phyloP scores from a whole-genome alignment of 1,284 basidiomycete species.

The Microbotryum lychnidis-dioicae region DNA sequence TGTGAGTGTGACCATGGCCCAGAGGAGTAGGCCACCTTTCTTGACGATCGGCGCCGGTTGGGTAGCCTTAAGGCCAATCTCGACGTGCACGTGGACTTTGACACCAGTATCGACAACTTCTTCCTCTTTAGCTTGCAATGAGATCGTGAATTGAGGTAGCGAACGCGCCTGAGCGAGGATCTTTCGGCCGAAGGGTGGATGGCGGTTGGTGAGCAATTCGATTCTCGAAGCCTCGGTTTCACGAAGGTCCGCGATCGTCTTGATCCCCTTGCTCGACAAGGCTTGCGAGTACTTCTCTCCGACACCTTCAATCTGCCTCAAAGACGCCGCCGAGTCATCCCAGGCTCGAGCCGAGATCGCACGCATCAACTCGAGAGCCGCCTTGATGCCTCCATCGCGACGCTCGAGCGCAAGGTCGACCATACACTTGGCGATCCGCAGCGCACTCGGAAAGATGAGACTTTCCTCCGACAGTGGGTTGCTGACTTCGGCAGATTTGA shows the following conservation, averaged over 20 bases:
- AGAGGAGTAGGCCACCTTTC: constrained; percentile 16
- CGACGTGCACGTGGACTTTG: constrained; percentile 12
- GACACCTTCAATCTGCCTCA: constrained; percentile 39
- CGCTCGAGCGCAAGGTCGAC: constrained; percentile 29
- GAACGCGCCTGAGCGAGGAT: constrained; percentile 16
- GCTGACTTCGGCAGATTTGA: constrained; percentile 19
- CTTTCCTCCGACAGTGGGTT: constrained; percentile 24
- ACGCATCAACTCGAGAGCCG: constrained; percentile 34
- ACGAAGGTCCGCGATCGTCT: constrained; percentile 20
- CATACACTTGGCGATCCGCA: constrained; percentile 30
- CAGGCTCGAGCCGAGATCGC: constrained; percentile 38
- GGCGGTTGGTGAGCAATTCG: constrained; percentile 20
- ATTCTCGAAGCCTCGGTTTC: constrained; percentile 10
- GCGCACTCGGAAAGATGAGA: constrained; percentile 20
- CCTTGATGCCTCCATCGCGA: constrained; percentile 20
- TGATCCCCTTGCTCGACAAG: constrained; percentile 15
- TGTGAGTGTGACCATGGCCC: constrained; percentile 8
- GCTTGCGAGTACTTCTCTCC: constrained; percentile 33
- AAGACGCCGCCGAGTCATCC: constrained; percentile 36
- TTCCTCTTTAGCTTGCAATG: constrained; percentile 4
- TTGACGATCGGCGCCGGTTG: constrained; percentile 14
- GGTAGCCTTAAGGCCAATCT: constrained; percentile 17
- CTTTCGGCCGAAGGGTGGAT: constrained; percentile 25
- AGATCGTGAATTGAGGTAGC: constrained; percentile 27
- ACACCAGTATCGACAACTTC: constrained; percentile 16